These are phyloP conservation scores for Fusarium dlaminii DNA, from an alignment of 2,329 filamentous ascomycete species.

Conservation along the genomic window DNA sequence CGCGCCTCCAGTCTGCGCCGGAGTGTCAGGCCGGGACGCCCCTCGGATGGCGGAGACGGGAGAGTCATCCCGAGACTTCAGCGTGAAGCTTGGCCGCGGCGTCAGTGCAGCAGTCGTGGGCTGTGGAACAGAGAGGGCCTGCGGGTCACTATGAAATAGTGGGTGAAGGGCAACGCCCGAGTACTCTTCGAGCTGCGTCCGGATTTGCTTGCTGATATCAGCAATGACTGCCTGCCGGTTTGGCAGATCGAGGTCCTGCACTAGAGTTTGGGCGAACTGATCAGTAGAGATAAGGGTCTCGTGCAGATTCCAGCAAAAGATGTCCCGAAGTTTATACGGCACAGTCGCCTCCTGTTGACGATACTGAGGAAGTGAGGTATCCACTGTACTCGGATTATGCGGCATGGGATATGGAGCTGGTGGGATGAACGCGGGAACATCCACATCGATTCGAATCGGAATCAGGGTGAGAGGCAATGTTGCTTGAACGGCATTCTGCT, in stretches of 20 bases:
- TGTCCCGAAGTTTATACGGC: conserved; percentile 88
- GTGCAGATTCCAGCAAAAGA: conserved; percentile 98
- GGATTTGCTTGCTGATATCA: conserved; percentile 92
- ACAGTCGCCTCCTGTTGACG: conserved; percentile 81
- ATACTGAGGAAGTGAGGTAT: conserved; percentile 81
- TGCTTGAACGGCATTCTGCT: conserved; percentile 71
- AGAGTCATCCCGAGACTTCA: conserved; percentile 52
- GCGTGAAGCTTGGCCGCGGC: conserved; percentile 42
- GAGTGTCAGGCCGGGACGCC: conserved; percentile 65
- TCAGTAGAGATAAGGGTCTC: conserved; percentile 94
- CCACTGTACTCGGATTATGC: conserved; percentile 65
- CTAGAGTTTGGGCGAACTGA: conserved; percentile 89
- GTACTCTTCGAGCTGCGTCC: conserved; percentile 95
- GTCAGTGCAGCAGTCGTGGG: conserved; percentile 35
- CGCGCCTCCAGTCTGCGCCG: conserved; percentile 60
- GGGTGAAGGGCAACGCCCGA: conserved; percentile 93
- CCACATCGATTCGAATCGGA: conserved; percentile 95
- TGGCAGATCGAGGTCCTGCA: conserved; percentile 92
- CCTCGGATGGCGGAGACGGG: conserved; percentile 48
- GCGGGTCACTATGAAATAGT: conserved; percentile 75
- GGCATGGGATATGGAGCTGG: conserved; percentile 71
- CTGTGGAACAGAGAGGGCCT: conserved; percentile 40
- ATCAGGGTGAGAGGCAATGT: conserved; percentile 89
- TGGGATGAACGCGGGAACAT: conserved; percentile 81
- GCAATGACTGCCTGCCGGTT: conserved; percentile 74